Percentiles rank a stretch among this genome's conserved stretches.
phyloP scores from a whole-genome alignment of 202 grass and related monocot species.

The Schoenoplectus triqueter region DNA sequence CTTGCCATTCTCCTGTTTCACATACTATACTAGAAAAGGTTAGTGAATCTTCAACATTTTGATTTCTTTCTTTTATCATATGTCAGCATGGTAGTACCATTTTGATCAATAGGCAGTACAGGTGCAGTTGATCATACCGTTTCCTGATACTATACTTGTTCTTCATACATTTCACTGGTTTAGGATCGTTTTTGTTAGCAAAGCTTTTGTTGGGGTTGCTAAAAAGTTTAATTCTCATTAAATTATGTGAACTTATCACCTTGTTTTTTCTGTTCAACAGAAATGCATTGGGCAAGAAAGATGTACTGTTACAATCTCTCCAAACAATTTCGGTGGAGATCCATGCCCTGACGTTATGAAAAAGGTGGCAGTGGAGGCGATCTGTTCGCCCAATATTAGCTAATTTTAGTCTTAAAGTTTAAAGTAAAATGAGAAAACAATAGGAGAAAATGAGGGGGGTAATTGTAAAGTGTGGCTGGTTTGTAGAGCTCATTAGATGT shows the following conservation, averaged over 20 bases:
- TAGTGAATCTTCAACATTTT: slow-evolving; percentile 5
- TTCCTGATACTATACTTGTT: neutral
- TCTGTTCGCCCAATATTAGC: slow-evolving; percentile 51
- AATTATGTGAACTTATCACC: neutral
- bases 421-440: slow-evolving; percentile 34
- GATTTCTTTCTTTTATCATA: slow-evolving; percentile 5
- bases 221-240: neutral
- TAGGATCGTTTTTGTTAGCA: neutral
- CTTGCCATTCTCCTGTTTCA: slow-evolving; percentile 76
- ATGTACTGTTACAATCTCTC: slow-evolving; percentile 68
- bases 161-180: neutral
- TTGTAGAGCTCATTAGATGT: slow-evolving; percentile 45
- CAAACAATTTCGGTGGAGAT: slow-evolving; percentile 74
- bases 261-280: slow-evolving; percentile 46
- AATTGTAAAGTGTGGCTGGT: slow-evolving; percentile 67
- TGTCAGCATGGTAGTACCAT: neutral
- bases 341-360: slow-evolving; percentile 79
- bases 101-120: neutral
- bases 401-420: slow-evolving; percentile 21
- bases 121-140: neutral
- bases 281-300: slow-evolving; percentile 79
- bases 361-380: slow-evolving; percentile 76
- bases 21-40: slow-evolving; percentile 82
- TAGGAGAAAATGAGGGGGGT: slow-evolving; percentile 42
- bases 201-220: neutral